Base-by-base conservation (phyloP, 2,329 filamentous ascomycete species). In the Neurospora sp. region DNA sequence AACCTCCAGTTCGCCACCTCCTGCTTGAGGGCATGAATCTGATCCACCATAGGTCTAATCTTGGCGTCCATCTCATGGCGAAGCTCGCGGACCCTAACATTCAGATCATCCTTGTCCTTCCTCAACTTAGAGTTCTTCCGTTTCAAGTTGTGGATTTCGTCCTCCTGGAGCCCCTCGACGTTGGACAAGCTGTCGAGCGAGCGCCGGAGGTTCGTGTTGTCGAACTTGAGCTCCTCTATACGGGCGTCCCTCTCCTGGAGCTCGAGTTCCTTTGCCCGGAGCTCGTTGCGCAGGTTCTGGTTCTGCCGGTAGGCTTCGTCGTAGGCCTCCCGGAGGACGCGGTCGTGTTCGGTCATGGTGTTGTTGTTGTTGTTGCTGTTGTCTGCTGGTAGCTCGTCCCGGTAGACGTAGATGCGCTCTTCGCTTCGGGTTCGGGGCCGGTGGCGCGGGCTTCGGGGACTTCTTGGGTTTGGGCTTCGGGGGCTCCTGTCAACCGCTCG, bases 131-230 rank as follows among this genome's bases (percentile, higher is more conserved):
- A 74, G 67, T 80, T 73, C 71, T 78, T 79, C 70, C 77, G 73
- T 3, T 78, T 76, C 11, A 82, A 73, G 65, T 75, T 76, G 37
- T 79, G 78, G 37, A 79, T 69, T 67, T 81, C 79, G 65, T 69
- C 74, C 40, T 77, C 75, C 65, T 78, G 76, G 41, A 76, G 78
- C 66, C 74, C 73, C 2, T 78, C 75, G 68, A 75, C 71, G 23
- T 77, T 77, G n/a, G 77, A 74, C 1, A 75, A 74, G 37, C 74
- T 77, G 38, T 82, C 80, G 43, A 80, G 71, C 6, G 78, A 77
- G n/a, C 77, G 78, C 12, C 81, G 79, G 5, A 84, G 77, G 8
- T 77, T 75, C 17, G 77, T 75, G 72, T 83, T 83, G 39, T 83
- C 81, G 17, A 77, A 77, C 2, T 74, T 72, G 4, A 84, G 78